phyloP scores from a whole-genome alignment of 1,284 basidiomycete species.

The Phylloporus gajari region DNA sequence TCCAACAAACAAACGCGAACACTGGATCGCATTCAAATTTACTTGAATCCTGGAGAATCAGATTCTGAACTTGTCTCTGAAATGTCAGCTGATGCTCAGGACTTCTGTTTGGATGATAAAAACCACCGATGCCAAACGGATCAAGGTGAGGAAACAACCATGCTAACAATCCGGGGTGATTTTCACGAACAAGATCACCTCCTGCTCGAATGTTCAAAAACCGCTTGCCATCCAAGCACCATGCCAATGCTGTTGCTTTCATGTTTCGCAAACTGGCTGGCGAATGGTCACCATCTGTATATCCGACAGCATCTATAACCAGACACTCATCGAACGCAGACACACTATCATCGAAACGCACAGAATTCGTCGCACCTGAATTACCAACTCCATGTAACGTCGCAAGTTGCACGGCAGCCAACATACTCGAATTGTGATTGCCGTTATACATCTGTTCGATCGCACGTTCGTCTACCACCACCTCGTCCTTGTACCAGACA shows the following conservation, averaged over 20 bases:
- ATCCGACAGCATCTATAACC: too few relatives aligned
- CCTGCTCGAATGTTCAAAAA: background rate
- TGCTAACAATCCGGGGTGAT: background rate
- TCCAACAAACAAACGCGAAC: background rate
- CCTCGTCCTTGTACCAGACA: background rate
- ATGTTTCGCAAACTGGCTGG: too few relatives aligned
- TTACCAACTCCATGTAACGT: too few relatives aligned
- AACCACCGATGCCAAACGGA: too few relatives aligned
- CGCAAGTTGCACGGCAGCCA: too few relatives aligned
- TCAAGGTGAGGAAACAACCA: background rate
- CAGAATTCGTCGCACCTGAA: too few relatives aligned
- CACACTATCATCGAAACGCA: too few relatives aligned
- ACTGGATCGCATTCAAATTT: background rate
- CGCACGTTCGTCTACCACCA: background rate
- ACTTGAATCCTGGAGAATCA: background rate
- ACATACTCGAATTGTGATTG: too few relatives aligned
- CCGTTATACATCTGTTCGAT: background rate
- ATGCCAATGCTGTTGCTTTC: too few relatives aligned
- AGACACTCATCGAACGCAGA: too few relatives aligned
- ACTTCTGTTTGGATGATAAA: background rate
- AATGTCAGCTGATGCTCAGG: background rate
- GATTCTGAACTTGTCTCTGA: background rate
- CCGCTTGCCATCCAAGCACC: background rate
- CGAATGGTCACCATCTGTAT: too few relatives aligned
- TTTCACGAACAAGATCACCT: background rate